Conservation (phyloP, 495 filamentous ascomycete species). For the Letharia columbiana region DNA sequence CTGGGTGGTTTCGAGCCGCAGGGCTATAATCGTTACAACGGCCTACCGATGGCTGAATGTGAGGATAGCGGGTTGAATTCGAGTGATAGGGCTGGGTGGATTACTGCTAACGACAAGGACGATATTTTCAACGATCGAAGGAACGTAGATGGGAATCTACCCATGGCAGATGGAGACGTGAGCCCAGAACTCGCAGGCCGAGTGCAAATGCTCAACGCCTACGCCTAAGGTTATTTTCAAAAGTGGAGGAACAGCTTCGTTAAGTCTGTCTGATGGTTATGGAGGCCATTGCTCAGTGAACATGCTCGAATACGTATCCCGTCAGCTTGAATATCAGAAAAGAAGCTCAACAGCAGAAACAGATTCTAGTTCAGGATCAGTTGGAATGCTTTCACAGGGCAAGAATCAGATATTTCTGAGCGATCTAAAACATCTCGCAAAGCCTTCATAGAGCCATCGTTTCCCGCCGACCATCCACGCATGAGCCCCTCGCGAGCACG, state of each 20-base stretch:
- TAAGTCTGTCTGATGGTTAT: too few species aligned
- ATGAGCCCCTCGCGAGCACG: background rate
- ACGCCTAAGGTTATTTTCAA: background rate
- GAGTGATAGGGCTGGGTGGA: background rate
- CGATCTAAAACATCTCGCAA: background rate
- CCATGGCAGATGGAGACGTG: slow-evolving; percentile 3
- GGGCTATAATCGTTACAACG: slow-evolving; percentile 2
- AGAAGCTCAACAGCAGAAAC: background rate
- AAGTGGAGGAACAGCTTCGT: background rate
- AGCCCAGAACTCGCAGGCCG: slow-evolving; percentile 5
- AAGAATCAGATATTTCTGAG: background rate
- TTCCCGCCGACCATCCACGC: background rate
- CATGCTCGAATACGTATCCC: background rate
- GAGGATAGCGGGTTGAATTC: background rate
- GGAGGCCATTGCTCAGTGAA: background rate
- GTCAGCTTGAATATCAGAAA: background rate
- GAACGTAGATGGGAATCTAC: background rate
- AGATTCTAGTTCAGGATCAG: background rate
- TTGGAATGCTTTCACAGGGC: background rate
- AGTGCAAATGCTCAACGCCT: slow-evolving; percentile 9
- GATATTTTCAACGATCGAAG: slow-evolving; percentile 4
- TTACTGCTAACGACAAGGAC: background rate
- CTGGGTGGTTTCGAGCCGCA: background rate
- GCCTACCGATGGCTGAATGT: background rate
- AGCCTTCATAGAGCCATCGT: background rate